phyloP scores from a whole-genome alignment of 805 yeast species.

The Yarrowia bubula region DNA sequence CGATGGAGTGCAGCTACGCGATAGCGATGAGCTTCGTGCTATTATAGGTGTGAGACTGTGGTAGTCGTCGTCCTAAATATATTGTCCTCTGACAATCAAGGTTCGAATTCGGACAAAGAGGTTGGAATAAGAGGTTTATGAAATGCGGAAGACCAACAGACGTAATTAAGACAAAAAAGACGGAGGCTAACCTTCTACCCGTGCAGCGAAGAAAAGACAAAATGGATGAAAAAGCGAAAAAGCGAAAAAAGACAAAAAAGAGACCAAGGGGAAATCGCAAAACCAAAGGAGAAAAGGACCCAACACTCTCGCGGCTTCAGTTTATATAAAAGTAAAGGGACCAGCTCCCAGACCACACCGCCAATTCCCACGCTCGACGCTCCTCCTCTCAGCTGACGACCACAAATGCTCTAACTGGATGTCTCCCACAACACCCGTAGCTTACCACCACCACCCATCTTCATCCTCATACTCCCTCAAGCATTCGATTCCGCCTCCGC shows the following conservation, averaged over 20 bases:
- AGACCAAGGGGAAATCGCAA: not conserved
- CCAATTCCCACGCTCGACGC: not conserved
- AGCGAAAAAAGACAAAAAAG: not conserved
- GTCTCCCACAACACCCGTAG: constrained; percentile 26
- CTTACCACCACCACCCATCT: constrained; percentile 3
- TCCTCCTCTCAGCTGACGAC: not conserved
- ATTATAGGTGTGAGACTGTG: too few relatives aligned
- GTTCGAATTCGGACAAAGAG: not conserved
- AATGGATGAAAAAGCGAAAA: not conserved
- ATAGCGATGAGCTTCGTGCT: too few relatives aligned
- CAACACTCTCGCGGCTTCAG: constrained; percentile 19
- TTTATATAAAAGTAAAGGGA: constrained; percentile 21
- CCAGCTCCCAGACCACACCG: not conserved
- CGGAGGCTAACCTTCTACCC: not conserved
- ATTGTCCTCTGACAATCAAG: too few relatives aligned
- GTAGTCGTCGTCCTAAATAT: too few relatives aligned
- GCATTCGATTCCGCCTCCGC: constrained; percentile 7
- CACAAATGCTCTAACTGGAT: constrained; percentile 20
- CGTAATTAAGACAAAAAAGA: not conserved
- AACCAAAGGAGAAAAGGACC: not conserved
- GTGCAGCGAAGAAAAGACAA: not conserved
- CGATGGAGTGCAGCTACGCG: too few relatives aligned
- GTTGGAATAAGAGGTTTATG: constrained; percentile 6
- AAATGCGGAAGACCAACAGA: constrained; percentile 9
- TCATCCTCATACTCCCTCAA: not conserved